Base-by-base conservation (phyloP, 202 grass and related monocot species). In the Musa balbisiana region DNA sequence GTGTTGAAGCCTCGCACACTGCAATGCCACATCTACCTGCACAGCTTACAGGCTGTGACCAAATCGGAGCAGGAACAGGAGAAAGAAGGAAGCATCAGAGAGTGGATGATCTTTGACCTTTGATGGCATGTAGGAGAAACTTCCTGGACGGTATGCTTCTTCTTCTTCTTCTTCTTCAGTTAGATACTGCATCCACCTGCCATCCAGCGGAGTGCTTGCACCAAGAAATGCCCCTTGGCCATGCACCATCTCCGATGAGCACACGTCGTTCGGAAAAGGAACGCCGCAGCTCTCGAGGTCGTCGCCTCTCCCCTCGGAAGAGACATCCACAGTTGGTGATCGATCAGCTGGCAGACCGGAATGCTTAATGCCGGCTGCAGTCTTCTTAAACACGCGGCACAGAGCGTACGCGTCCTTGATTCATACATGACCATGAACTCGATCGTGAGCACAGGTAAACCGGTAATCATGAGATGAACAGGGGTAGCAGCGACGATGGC, bases 361-460 rank as follows among this genome's bases (percentile, higher is more conserved):
- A 43, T 6, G 4, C 75, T 94, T 98, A 17, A 88, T 86, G 66
- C 87, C 87, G 0, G 90, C 91, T 0, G 83, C 83, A 1, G 85
- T 90, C 79, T 98, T 98, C 85, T 98, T 98, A 75, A 93, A 98
- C 49, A 98, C 87, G n/a, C 94, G 88, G 64, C 94, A 98, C 54
- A 94, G 80, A 55, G 94, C 91, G 49, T 98, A 98, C 8, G 91
- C 87, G 12, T 98, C 94, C 94, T 98, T 51, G 11, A 76, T 60
- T 76, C 50, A 80, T 23, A 27, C 33, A 43, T 43, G 33, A 43
- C 33, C 33, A 43, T 43, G 33, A 43, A 43, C 33, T 43, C 4
- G 33, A 43, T 43, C 3, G 33, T 43, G 33, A 43, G 33, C 33
- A 43, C 33, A 43, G 0, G 33, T 0, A 43, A 43, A 8, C 33